Base-by-base conservation (phyloP, 352 stramenopile species). In the Phytophthora lateralis region DNA sequence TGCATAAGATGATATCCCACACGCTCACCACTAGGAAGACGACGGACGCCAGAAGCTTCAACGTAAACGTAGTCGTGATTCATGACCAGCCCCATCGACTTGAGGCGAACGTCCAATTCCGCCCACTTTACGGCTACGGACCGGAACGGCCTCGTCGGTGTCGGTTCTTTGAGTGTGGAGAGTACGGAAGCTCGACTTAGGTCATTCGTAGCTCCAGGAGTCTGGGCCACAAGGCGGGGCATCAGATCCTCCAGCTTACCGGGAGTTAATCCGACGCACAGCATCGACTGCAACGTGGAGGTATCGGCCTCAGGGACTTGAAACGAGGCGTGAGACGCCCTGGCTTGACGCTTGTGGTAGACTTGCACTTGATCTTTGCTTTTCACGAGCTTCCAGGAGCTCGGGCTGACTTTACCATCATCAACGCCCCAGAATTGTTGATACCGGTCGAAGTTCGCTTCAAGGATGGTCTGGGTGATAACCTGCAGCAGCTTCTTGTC, bases 1-100 rank as follows among this genome's bases (percentile, higher is more conserved):
- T 88, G 77, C 34, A 81, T 55, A 2, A 89, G 27, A 24, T 88
- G 80, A 47, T 73, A 87, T 6, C 73, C 71, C 2, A 86, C 24
- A 11, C 64, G 60, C n/a, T 79, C 69, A 4, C 69, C 74, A 8
- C 42, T 59, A 12, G 46, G 14, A 8, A 76, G 62, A 26, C 43
- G n/a, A 3, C 54, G 67, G 27, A 69, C 55, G 4, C 74, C 76
- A 0, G 61, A 77, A 45, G 67, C 55, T 61, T 84, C 69, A 17
- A 82, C 35, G 45, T 80, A 82, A 18, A 87, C 43, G 32, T 62
- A 80, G 54, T 85, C 76, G 26, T 71, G 73, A 20, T 64, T 69
- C 26, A 58, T 63, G 26, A 72, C 45, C 5, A 82, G 42, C n/a
- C 59, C 63, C 38, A 70, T 64, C 2, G 69, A 34, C 26, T 76